Conservation (phyloP, 1,284 basidiomycete species). For the Singerocomus inundabilis region DNA sequence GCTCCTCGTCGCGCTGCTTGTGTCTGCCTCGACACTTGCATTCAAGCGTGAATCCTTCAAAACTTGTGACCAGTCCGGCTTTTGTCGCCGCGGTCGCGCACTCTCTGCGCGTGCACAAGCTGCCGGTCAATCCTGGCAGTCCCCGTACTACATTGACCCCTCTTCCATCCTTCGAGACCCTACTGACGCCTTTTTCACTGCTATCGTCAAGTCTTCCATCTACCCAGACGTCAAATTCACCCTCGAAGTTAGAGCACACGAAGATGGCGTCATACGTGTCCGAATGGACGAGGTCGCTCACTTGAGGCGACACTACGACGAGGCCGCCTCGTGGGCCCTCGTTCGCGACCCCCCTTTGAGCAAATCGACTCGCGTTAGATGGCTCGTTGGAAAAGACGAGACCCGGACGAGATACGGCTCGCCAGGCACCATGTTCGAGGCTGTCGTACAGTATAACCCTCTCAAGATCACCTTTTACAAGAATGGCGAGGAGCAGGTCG, state of each 20-base stretch:
- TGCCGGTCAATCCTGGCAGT: conserved; percentile 62
- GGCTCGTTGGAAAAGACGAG: conserved; percentile 62
- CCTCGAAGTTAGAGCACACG: conserved; percentile 78
- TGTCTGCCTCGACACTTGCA: conserved; percentile 40
- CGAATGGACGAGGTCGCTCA: conserved; percentile 83
- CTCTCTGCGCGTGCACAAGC: conserved; percentile 69
- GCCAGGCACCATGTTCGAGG: conserved; percentile 60
- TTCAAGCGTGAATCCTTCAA: conserved; percentile 87
- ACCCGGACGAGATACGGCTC: conserved; percentile 57
- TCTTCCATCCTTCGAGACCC: conserved; percentile 49
- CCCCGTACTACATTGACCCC: conserved; percentile 78
- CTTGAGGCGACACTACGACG: conserved; percentile 81
- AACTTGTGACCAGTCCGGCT: conserved; percentile 85
- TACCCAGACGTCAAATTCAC: conserved; percentile 82
- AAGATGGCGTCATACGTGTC: conserved; percentile 82
- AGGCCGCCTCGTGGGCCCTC: conserved; percentile 85
- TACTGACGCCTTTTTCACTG: conserved; percentile 63
- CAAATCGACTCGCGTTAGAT: conserved; percentile 44
- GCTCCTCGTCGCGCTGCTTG: conserved; percentile 29
- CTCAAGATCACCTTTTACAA: conserved; percentile 71
- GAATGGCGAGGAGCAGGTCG: conserved; percentile 78
- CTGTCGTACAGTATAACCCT: conserved; percentile 71
- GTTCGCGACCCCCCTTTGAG: conserved; percentile 64
- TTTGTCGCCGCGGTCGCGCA: conserved; percentile 85
- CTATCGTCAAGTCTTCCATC: conserved; percentile 70